Evolutionary conservation across 129 eudicot genomes (phyloP).

Genomic region (Deinandra increscens): DNA sequence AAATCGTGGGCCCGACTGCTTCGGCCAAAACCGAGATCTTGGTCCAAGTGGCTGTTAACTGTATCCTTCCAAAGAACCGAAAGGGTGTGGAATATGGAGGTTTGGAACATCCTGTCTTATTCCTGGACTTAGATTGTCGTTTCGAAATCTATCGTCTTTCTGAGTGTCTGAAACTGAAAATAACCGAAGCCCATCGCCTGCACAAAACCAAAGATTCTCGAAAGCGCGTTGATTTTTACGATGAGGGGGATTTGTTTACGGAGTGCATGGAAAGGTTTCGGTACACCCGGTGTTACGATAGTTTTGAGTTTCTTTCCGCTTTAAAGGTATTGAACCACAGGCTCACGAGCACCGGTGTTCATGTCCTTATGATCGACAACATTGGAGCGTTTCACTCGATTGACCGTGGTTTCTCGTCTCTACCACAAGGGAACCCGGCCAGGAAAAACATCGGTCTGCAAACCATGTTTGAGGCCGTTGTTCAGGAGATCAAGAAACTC

Average conservation of each 20-base stretch:
- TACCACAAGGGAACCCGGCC: slow-evolving; percentile 44
- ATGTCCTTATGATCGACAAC: slow-evolving; percentile 75
- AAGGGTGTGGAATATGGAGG: slow-evolving; percentile 79
- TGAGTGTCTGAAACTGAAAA: slow-evolving; percentile 40
- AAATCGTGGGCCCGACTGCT: slow-evolving; percentile 79
- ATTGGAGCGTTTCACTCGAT: slow-evolving; percentile 88
- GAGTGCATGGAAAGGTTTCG: slow-evolving; percentile 68
- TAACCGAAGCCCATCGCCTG: slow-evolving; percentile 35
- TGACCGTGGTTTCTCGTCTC: slow-evolving; percentile 68
- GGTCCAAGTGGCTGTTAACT: slow-evolving; percentile 62
- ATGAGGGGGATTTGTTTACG: slow-evolving; percentile 46
- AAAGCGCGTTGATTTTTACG: slow-evolving; percentile 18
- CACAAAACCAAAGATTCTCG: slow-evolving; percentile 10
- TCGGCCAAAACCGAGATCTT: slow-evolving; percentile 80
- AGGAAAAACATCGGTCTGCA: slow-evolving; percentile 75
- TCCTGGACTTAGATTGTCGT: slow-evolving; percentile 84
- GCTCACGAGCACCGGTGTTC: slow-evolving; percentile 42
- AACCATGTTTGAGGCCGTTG: slow-evolving; percentile 59
- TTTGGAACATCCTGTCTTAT: slow-evolving; percentile 58
- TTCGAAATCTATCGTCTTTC: slow-evolving; percentile 67
- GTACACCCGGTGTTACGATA: slow-evolving; percentile 72
- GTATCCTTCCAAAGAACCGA: slow-evolving; percentile 76
- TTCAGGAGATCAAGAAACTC: slow-evolving; percentile 61
- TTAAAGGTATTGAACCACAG: slow-evolving; percentile 64
- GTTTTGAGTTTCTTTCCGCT: slow-evolving; percentile 78